Evolutionary conservation across 2,329 filamentous ascomycete genomes (phyloP).

Genomic region (Hypomyces rosellus): DNA sequence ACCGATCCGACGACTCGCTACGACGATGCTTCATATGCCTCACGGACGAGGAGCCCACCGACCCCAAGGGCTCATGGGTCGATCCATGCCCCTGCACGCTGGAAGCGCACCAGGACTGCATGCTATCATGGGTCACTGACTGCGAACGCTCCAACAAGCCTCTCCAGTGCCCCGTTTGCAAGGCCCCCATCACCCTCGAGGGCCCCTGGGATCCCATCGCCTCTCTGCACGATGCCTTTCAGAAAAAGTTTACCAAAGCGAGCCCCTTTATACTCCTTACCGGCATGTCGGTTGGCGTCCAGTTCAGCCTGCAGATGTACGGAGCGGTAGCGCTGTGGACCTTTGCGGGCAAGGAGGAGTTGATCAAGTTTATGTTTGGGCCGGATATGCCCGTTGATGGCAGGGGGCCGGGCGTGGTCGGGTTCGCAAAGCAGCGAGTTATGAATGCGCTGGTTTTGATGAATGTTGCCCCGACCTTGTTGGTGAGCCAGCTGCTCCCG

Average conservation of each 20-base stretch:
- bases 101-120: constrained; percentile 81
- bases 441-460: constrained; percentile 33
- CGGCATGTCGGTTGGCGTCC: constrained; percentile 44
- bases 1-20: constrained; percentile 21
- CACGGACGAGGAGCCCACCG: constrained; percentile 45
- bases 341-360: constrained; percentile 45
- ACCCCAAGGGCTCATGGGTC: constrained; percentile 59
- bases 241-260: constrained; percentile 46
- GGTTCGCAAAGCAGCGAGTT: constrained; percentile 24
- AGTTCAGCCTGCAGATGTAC: constrained; percentile 49
- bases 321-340: constrained; percentile 43
- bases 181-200: constrained; percentile 68
- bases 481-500: constrained; percentile 39
- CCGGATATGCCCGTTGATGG: constrained; percentile 25
- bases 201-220: constrained; percentile 70
- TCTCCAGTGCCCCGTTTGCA: constrained; percentile 84
- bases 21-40: constrained; percentile 59
- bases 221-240: constrained; percentile 54
- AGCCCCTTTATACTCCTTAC: constrained; percentile 60
- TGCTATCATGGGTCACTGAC: constrained; percentile 91
- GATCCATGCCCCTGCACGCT: constrained; percentile 87
- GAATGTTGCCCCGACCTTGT: constrained; percentile 40
- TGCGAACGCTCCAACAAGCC: constrained; percentile 62
- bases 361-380: constrained; percentile 36
- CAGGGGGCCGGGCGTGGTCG: constrained; percentile 18